Conservation (phyloP, 352 stramenopile genomes). For the Pythium rhizo-oryzae region DNA sequence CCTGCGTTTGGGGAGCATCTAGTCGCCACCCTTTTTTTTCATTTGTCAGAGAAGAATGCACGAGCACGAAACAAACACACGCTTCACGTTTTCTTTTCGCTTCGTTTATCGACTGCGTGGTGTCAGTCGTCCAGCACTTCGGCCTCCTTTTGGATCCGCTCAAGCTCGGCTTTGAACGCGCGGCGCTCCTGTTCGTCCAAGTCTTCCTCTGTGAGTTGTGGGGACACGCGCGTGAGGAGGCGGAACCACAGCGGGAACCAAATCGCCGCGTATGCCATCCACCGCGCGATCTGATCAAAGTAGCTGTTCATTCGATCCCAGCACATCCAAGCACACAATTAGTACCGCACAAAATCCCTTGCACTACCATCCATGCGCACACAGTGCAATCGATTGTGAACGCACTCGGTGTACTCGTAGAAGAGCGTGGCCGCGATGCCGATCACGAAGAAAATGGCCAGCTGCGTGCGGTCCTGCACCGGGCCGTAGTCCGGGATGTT, state of each 20-base stretch:
- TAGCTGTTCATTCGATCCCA: conserved; percentile 37
- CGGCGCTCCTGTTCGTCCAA: conserved; percentile 47
- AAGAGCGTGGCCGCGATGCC: conserved; percentile 65
- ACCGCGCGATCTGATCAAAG: conserved; percentile 71
- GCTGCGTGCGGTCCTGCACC: conserved; percentile 58
- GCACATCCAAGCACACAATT: background rate
- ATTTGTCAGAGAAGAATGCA: conserved; percentile 11
- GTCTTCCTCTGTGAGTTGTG: conserved; percentile 61
- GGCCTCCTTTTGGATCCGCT: conserved; percentile 35
- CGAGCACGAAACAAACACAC: background rate
- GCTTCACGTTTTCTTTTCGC: background rate
- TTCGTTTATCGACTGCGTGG: background rate
- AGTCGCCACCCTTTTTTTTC: background rate
- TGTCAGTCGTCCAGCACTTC: conserved; percentile 27
- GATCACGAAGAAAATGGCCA: conserved; percentile 69
- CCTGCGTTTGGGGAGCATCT: background rate
- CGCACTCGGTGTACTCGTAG: conserved; percentile 72
- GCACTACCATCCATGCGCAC: too few species aligned
- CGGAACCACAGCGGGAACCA: conserved; percentile 85
- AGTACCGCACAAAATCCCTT: too few species aligned
- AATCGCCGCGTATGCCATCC: conserved; percentile 77
- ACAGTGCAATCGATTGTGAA: background rate
- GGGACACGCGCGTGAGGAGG: conserved; percentile 66
- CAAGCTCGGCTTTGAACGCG: conserved; percentile 56
- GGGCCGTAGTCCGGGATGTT: conserved; percentile 83